These are phyloP conservation scores for Castanea mollissima DNA, from an alignment of 306 rosid genomes.

Conservation along the genomic window DNA sequence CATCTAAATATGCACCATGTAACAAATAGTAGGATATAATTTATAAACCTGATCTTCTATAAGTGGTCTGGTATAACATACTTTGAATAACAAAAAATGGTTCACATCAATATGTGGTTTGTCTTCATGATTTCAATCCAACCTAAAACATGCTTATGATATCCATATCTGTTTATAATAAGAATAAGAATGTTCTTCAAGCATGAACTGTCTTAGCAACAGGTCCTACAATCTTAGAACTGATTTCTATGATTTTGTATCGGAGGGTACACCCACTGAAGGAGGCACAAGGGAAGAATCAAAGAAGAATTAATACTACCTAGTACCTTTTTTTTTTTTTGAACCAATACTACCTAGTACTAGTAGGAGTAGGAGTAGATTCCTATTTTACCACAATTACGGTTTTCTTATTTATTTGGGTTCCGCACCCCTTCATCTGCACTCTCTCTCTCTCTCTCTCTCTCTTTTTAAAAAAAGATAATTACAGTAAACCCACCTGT, in stretches of 20 bases:
- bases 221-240: background rate
- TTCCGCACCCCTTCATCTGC: too few relatives aligned
- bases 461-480: too few relatives aligned
- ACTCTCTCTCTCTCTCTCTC: too few relatives aligned
- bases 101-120: background rate
- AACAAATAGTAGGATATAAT: background rate
- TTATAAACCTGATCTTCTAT: background rate
- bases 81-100: background rate
- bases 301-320: too few relatives aligned
- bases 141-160: background rate
- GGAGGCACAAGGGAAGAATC: background rate
- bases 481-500: too few relatives aligned
- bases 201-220: background rate
- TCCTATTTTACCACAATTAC: too few relatives aligned
- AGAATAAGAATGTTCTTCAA: background rate
- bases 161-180: background rate
- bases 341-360: too few relatives aligned
- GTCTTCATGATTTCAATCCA: too few relatives aligned
- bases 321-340: too few relatives aligned
- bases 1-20: background rate
- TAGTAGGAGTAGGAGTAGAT: too few relatives aligned
- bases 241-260: background rate
- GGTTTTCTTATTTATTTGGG: too few relatives aligned
- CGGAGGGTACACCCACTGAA: constrained; percentile 1
- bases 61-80: background rate